Evolutionary conservation across 441 rosid species (phyloP).

Genomic region (Manihot esculenta): DNA sequence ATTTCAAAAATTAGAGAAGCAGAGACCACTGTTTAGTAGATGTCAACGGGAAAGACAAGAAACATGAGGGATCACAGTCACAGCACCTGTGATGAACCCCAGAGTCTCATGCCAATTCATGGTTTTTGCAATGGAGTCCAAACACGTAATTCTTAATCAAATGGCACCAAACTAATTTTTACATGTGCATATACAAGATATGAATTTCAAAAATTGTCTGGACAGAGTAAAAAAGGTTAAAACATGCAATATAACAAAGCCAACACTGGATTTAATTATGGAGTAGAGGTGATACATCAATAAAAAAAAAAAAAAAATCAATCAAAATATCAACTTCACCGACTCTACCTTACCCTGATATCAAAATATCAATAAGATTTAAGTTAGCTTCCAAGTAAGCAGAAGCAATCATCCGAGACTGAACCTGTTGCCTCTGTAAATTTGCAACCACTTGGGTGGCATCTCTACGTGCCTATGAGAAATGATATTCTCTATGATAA

Average conservation of each 20-base stretch:
- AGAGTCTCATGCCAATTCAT: not conserved
- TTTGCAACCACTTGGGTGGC: conserved; percentile 97
- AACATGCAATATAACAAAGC: not conserved
- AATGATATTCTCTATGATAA: conserved; percentile 14
- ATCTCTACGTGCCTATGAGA: conserved; percentile 82
- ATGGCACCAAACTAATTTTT: too few relatives aligned
- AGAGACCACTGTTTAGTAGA: not conserved
- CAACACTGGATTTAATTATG: not conserved
- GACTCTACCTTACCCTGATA: conserved; percentile 60
- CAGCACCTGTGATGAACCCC: not conserved
- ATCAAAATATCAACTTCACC: not conserved
- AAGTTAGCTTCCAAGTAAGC: conserved; percentile 75
- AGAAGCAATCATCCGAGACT: conserved; percentile 78
- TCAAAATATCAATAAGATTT: conserved; percentile 70
- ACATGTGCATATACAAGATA: not conserved
- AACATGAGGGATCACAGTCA: not conserved
- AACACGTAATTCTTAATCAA: not conserved
- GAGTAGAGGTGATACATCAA: not conserved
- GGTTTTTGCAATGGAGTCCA: not conserved
- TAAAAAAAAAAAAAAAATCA: not conserved
- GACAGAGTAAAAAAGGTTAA: not conserved
- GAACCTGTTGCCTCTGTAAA: conserved; percentile 92
- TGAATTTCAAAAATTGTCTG: not conserved
- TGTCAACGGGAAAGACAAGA: not conserved
- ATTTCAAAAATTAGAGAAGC: not conserved